Conservation (phyloP, 805 yeast species). For the Zygosaccharomyces gambellarensis region DNA sequence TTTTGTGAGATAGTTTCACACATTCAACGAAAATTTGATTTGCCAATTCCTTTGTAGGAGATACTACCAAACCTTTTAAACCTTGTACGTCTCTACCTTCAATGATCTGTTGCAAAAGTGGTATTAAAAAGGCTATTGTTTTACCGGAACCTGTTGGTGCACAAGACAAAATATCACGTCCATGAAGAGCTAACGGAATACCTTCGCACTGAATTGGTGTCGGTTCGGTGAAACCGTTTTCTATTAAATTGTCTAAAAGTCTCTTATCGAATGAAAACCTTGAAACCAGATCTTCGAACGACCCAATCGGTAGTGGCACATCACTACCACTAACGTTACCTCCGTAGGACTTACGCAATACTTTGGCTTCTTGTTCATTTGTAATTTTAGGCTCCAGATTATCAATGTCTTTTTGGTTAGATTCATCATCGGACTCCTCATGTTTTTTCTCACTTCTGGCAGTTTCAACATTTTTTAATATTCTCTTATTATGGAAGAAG, state of each 20-base stretch:
- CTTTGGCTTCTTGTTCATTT: constrained; percentile 53
- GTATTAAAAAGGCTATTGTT: constrained; percentile 71
- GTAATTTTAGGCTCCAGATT: constrained; percentile 43
- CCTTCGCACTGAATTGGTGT: constrained; percentile 92
- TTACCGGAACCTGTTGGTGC: constrained; percentile 88
- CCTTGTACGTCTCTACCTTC: constrained; percentile 36
- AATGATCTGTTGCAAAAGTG: constrained; percentile 58
- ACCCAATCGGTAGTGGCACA: constrained; percentile 84
- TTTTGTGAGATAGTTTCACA: constrained; percentile 44
- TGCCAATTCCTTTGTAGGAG: constrained; percentile 95
- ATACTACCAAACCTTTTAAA: constrained; percentile 69
- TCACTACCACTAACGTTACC: constrained; percentile 80
- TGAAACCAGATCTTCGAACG: constrained; percentile 72
- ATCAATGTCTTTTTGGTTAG: constrained; percentile 32
- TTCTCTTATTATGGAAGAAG: constrained; percentile 64
- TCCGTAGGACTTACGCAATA: constrained; percentile 53
- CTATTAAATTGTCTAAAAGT: constrained; percentile 54
- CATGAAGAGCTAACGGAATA: constrained; percentile 65
- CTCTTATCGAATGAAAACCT: constrained; percentile 61
- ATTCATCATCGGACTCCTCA: constrained; percentile 21
- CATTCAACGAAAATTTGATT: constrained; percentile 74
- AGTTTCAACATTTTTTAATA: constrained; percentile 27
- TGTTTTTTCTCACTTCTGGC: constrained; percentile 15
- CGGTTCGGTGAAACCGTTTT: constrained; percentile 73
- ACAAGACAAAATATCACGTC: constrained; percentile 81